Evolutionary conservation across 2,329 filamentous ascomycete genomes (phyloP), one percentile per base, ranked within the genome.

Genomic region (Rutstroemia sp.): DNA sequence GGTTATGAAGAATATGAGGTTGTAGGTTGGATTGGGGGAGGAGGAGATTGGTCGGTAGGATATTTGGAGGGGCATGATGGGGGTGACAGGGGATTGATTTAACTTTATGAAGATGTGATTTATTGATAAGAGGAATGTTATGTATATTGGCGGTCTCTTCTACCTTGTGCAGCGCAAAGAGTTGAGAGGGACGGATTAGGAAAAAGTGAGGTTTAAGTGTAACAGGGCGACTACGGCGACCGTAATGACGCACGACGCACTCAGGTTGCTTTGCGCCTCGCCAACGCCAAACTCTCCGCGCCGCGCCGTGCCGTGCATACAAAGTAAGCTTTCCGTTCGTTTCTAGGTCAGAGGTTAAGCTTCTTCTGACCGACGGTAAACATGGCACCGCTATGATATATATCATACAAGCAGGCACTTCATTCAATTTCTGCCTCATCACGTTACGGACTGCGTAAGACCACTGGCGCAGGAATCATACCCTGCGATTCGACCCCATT

Each of bases 1-100:
- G 27, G 86, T 81, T 42, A 92, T 77, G 70, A 89, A 86, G 73
- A 83, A 90, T 62, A 92, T 73, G 50, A 91, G 78, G 58, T 64
- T 57, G 34, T 66, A 61, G 9, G 56, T 47, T 16, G 61, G 39
- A 5, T 53, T 45, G 3, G 58, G 39, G 30, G 58, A 56, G 21
- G 58, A 42, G 19, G 60, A 58, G 16, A 30, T 21, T 4, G 64
- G 60, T 25, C 49, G 48, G 39, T 64, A 58, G 27, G 58, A 60
- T 16, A 67, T 63, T 51, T 55, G 53, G 16, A 60, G 54, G 45
- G 55, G 50, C 48, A 51, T 58, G 12, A 6, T 21, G 17, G 34
- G 16, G 0, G 10, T 40, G 38, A 40, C 2, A 17, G 10, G 17
- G 38, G 38, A 40, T 7, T 40, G 2, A 17, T 1, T 1, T 40